Evolutionary conservation across 495 filamentous ascomycete genomes (phyloP), one percentile per base, ranked within the genome.

Genomic region (Trichoderma gamsii): DNA sequence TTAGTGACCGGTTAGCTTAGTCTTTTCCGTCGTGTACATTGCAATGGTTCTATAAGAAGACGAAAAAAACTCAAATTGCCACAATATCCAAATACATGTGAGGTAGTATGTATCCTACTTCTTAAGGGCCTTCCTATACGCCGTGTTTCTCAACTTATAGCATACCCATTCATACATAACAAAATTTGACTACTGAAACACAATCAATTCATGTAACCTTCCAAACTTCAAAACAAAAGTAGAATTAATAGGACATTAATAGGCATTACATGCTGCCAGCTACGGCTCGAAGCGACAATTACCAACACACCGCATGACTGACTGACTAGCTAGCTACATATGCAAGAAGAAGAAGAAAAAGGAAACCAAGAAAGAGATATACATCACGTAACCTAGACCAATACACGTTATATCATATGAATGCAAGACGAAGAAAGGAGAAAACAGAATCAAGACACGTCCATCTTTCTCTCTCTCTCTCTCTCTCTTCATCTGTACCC

Each of bases 401-500:
- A n/a, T 32, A 61, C 6, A 61, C 56, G 16, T 61, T 61, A 61
- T 61, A 61, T 38, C 56, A 61, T 61, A 4, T 38, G 35, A 38
- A 32, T 61, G 16, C 23, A 32, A 61, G 27, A 61, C 1, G 25
- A 27, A 29, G 29, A 29, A 29, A 29, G 1, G 16, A 52, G 8
- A 52, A 23, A 52, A 21, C 1, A 9, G 25, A 4, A 49, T 0
- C 44, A 49, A 49, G 18, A 16, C 44, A 49, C 7, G 12, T 38
- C 35, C 44, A 13, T 18, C 13, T 49, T 49, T 49, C 13, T 11
- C 51, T 61, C 56, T 15, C 13, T 11, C 51, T 61, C 56, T 15
- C 23, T 25, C 8, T 13, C 2, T n/a, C 43, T n/a, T 51, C 43
- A 66, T 66, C 65, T 66, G n/a, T 66, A 66, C 41, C 41, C 65